Conservation (phyloP, 305 asterid species). For the Solanum chacoense region DNA sequence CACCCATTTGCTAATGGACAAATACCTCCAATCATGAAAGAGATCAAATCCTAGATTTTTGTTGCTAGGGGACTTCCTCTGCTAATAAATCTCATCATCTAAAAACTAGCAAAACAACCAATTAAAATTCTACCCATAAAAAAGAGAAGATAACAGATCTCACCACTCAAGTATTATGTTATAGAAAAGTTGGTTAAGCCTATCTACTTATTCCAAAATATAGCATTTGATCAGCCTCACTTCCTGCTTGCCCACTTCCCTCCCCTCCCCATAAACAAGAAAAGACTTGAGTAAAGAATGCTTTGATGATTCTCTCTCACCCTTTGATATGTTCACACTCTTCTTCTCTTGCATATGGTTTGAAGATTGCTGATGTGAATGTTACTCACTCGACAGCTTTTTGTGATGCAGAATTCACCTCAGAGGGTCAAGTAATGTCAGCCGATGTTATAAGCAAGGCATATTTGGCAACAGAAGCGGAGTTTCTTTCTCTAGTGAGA, state of each 20-base stretch:
- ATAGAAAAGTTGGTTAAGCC: background rate
- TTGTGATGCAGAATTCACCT: constrained; percentile 48
- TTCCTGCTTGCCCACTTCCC: background rate
- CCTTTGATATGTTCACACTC: background rate
- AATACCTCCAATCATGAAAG: background rate
- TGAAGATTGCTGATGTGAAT: constrained; percentile 10
- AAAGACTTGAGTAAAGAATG: background rate
- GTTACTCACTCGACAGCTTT: constrained; percentile 26
- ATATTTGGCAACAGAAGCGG: constrained; percentile 59
- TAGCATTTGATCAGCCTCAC: background rate
- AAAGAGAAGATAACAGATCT: background rate
- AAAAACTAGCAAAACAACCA: background rate
- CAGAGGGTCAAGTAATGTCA: constrained; percentile 52
- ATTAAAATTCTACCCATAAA: background rate
- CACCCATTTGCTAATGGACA: background rate
- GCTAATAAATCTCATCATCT: background rate
- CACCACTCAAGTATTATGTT: background rate
- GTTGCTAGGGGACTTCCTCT: background rate
- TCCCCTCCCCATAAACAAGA: background rate
- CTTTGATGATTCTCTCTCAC: background rate
- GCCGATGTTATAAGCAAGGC: constrained; percentile 51
- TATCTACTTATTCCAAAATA: background rate
- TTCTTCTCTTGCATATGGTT: background rate
- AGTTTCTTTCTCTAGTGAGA: constrained; percentile 46
- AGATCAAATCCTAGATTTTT: background rate